Conservation (phyloP, 83 land plant genomes). For the Thuja plicata region DNA sequence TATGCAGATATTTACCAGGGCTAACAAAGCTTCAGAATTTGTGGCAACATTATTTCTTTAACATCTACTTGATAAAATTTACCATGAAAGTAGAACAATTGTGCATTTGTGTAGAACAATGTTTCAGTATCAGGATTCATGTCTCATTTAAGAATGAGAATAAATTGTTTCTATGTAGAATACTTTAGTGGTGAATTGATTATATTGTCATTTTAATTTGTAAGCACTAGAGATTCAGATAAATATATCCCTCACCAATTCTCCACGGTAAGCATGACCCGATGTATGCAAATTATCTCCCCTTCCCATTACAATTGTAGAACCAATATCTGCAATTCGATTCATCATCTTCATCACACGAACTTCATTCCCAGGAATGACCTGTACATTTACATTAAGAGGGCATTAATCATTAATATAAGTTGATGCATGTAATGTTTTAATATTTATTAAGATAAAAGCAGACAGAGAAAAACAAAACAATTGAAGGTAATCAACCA, state of each 20-base stretch:
- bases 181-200: background rate
- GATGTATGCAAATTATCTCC: constrained; percentile 52
- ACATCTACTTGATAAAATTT: background rate
- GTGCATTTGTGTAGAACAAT: background rate
- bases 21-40: background rate
- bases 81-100: background rate
- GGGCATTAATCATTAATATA: background rate
- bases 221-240: background rate
- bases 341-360: constrained; percentile 61
- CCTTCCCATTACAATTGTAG: constrained; percentile 39
- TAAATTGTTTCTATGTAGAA: background rate
- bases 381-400: constrained; percentile 18
- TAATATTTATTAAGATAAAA: background rate
- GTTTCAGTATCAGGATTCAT: background rate
- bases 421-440: background rate
- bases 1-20: background rate
- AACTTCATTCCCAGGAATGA: constrained; percentile 58
- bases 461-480: background rate
- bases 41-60: background rate
- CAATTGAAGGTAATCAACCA: background rate
- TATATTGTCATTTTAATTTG: background rate
- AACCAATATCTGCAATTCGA: constrained; percentile 49
- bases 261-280: constrained; percentile 56
- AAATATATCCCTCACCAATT: constrained; percentile 29
- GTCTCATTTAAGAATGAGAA: background rate